phyloP scores from a whole-genome alignment of 352 stramenopile species.

The Pythium dissimile region DNA sequence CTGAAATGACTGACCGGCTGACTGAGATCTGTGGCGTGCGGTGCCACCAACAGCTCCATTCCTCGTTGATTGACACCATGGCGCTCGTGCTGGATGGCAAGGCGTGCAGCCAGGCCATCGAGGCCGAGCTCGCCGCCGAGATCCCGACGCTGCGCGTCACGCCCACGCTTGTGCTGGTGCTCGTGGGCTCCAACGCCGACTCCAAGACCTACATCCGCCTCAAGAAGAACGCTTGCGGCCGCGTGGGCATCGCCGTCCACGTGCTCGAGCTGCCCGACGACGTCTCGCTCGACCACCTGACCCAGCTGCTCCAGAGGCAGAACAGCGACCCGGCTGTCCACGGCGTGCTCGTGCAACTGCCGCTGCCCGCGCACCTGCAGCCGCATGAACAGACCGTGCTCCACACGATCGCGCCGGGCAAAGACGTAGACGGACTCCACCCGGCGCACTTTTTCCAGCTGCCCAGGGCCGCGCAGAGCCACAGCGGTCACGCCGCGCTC shows the following conservation, averaged over 20 bases:
- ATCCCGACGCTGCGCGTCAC: conserved; percentile 39
- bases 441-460: conserved; percentile 95
- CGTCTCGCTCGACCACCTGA: conserved; percentile 43
- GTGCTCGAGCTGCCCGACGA: conserved; percentile 57
- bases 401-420: conserved; percentile 84
- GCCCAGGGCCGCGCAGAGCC: conserved; percentile 13
- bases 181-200: conserved; percentile 92
- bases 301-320: conserved; percentile 64
- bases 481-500: conserved; percentile 68
- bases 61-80: conserved; percentile 22
- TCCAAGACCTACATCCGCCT: conserved; percentile 97
- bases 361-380: conserved; percentile 53
- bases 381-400: conserved; percentile 89
- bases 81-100: conserved; percentile 74
- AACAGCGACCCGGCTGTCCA: conserved; percentile 90
- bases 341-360: conserved; percentile 95
- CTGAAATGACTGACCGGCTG: too few species aligned
- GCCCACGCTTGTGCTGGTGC: conserved; percentile 92
- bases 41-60: too few species aligned
- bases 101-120: conserved; percentile 78
- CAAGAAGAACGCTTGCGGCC: conserved; percentile 97
- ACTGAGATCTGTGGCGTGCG: too few species aligned
- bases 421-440: conserved; percentile 99
- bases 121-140: conserved; percentile 79
- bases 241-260: conserved; percentile 91